phyloP scores from a whole-genome alignment of 2,329 filamentous ascomycete genomes.

The Fusarium mexicanum region DNA sequence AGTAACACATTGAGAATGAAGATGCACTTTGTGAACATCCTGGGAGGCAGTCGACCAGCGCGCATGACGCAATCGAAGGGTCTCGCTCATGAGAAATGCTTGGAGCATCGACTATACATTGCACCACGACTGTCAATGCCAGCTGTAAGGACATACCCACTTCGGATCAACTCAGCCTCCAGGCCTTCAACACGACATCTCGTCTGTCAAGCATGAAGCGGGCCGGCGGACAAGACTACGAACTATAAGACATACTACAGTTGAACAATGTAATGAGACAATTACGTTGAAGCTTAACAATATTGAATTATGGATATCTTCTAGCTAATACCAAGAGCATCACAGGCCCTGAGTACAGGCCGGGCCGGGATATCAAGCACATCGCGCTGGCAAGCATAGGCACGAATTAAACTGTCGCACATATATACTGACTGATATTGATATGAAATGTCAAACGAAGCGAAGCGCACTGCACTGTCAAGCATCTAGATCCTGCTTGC shows the following conservation, averaged over 20 bases:
- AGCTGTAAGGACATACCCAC: not conserved
- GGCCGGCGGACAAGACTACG: not conserved
- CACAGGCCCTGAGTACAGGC: not conserved
- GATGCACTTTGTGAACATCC: not conserved
- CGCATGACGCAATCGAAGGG: not conserved
- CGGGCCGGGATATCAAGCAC: constrained; percentile 26
- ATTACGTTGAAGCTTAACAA: not conserved
- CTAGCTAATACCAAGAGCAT: constrained; percentile 2
- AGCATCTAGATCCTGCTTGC: constrained; percentile 9
- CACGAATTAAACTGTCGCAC: constrained; percentile 10
- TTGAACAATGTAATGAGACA: too few relatives aligned
- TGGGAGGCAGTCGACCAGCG: not conserved
- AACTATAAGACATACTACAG: not conserved
- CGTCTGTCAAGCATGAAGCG: not conserved
- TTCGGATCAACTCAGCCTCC: not conserved
- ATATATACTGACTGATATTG: constrained; percentile 15
- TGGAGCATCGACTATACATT: too few relatives aligned
- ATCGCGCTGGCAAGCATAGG: not conserved
- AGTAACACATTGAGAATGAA: not conserved
- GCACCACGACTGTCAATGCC: accelerated
- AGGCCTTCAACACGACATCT: accelerated
- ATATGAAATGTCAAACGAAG: constrained; percentile 15
- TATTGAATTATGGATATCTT: constrained; percentile 20
- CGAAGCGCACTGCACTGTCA: constrained; percentile 24
- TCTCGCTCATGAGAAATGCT: too few relatives aligned